A percentile compares a stretch with the other conserved stretches of the same genome.
These are phyloP conservation scores for Pseudogymnoascus sp. DNA, from an alignment of 2,329 filamentous ascomycete genomes.

Conservation along the genomic window DNA sequence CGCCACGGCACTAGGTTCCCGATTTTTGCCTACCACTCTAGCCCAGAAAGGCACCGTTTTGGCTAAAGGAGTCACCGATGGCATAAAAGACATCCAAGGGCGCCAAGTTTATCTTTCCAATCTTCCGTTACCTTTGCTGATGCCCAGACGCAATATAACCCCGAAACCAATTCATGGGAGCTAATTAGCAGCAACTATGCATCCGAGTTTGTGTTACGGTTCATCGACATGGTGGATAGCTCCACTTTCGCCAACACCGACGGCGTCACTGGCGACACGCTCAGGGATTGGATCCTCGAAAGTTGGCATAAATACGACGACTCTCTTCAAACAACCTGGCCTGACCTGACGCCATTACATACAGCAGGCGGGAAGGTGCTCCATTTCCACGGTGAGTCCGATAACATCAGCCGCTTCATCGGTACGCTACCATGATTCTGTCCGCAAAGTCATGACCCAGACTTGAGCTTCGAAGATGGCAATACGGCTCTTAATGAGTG, in stretches of 20 bases:
- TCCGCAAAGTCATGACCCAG: constrained; percentile 40
- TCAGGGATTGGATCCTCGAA: constrained; percentile 42
- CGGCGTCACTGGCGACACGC: constrained; percentile 43
- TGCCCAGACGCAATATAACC: constrained; percentile 29
- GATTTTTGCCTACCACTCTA: background rate
- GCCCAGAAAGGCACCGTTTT: constrained; percentile 21
- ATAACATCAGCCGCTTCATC: constrained; percentile 37
- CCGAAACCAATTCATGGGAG: constrained; percentile 26
- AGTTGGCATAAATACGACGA: constrained; percentile 41
- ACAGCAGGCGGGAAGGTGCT: constrained; percentile 41
- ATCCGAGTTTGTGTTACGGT: constrained; percentile 31
- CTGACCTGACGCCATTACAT: constrained; percentile 39
- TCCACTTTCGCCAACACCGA: constrained; percentile 32
- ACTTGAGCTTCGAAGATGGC: constrained; percentile 31
- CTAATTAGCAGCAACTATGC: constrained; percentile 27
- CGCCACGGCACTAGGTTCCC: constrained; percentile 21
- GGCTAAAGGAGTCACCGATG: constrained; percentile 26
- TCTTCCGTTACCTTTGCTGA: constrained; percentile 27
- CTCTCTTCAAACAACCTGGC: constrained; percentile 40
- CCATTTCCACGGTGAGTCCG: constrained; percentile 45
- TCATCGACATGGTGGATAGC: constrained; percentile 22
- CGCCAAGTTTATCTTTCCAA: constrained; percentile 35
- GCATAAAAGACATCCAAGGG: constrained; percentile 33
- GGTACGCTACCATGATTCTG: constrained; percentile 41
- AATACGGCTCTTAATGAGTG: constrained; percentile 39